phyloP scores from a whole-genome alignment of 2,329 filamentous ascomycete genomes.

The Diaporthe humulicola region DNA sequence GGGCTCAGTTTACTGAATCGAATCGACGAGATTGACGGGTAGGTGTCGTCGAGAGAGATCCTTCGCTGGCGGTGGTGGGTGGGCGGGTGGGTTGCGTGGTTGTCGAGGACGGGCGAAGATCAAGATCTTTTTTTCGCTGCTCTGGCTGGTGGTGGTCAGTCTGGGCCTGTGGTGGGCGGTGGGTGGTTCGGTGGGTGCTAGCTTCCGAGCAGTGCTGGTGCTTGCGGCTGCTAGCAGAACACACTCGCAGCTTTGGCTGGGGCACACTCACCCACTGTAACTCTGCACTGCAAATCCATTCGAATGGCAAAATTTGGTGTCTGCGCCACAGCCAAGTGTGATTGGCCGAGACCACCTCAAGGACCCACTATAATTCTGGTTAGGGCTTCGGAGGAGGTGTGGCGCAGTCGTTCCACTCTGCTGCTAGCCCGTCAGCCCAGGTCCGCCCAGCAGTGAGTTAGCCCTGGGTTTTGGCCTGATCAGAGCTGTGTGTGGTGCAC shows the following conservation, averaged over 20 bases:
- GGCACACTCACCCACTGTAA: neutral
- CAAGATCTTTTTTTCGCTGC: conserved; percentile 38
- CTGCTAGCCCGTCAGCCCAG: neutral
- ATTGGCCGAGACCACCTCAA: neutral
- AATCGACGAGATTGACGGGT: conserved; percentile 35
- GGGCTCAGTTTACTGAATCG: conserved; percentile 49
- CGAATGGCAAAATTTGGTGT: conserved; percentile 22
- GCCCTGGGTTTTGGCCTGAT: conserved; percentile 8
- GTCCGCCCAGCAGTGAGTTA: neutral
- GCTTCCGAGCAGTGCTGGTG: conserved; percentile 20
- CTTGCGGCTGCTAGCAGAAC: conserved; percentile 9
- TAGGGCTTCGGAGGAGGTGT: neutral
- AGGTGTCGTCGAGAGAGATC: conserved; percentile 36
- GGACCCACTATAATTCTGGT: neutral
- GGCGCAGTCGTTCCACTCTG: conserved; percentile 3
- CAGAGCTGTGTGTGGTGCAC: conserved; percentile 24
- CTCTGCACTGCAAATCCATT: conserved; percentile 12
- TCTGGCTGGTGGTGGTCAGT: conserved; percentile 20
- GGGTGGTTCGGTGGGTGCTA: conserved; percentile 14
- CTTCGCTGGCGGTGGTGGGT: conserved; percentile 24
- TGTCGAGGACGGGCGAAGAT: conserved; percentile 35
- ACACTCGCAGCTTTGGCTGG: neutral
- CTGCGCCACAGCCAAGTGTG: neutral
- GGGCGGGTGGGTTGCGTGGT: conserved; percentile 36
- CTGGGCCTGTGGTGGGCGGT: conserved; percentile 18